Evolutionary conservation across 139 green algal genomes (phyloP), one percentile per base, ranked within the genome.

Genomic region (Ettlia oleoabundans): DNA sequence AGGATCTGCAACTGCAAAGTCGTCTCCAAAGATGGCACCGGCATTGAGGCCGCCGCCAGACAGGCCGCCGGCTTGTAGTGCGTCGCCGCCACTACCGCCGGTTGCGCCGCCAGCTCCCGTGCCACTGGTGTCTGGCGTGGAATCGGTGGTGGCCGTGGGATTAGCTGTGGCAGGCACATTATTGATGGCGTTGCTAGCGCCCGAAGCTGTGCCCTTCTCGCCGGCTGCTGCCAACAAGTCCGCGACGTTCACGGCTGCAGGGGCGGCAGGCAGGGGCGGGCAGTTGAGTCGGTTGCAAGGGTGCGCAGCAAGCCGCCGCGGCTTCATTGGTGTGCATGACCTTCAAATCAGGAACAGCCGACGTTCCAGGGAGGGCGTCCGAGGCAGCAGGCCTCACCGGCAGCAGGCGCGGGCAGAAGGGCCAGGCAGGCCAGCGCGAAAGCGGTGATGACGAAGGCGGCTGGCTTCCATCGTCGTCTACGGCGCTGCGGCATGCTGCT

Each of bases 31-130:
- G n/a, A 77, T 63, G 42, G 70, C 24, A 28, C 70, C 70, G 0
- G 70, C 70, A 43, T 77, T 77, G 24, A 77, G 70, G 28, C 70
- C 70, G 9, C 43, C 70, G 22, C 42, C 42, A 18, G 65, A 47
- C 28, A 22, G 22, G 70, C 43, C 18, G 42, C n/a, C n/a, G 3
- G 67, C 6, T 6, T 28, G 18, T 22, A n/a, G 55, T 5, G 18
- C 55, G 21, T 15, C 15, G 5, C 55, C 55, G 15, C 5, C 21
- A 22, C 18, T 22, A 15, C 47, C 47, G n/a, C n/a, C n/a, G n/a
- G n/a, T n/a, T n/a, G n/a, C n/a, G n/a, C n/a, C n/a, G n/a, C n/a
- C n/a, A n/a, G n/a, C n/a, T n/a, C n/a, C n/a, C n/a, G n/a, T n/a
- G n/a, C n/a, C n/a, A 15, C 47, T 58, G 47, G 13, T 58, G 47